A percentile compares a stretch with the other conserved stretches of the same genome.
Conservation (phyloP, 768 basidiomycete species). For the Harrya chromipes region DNA sequence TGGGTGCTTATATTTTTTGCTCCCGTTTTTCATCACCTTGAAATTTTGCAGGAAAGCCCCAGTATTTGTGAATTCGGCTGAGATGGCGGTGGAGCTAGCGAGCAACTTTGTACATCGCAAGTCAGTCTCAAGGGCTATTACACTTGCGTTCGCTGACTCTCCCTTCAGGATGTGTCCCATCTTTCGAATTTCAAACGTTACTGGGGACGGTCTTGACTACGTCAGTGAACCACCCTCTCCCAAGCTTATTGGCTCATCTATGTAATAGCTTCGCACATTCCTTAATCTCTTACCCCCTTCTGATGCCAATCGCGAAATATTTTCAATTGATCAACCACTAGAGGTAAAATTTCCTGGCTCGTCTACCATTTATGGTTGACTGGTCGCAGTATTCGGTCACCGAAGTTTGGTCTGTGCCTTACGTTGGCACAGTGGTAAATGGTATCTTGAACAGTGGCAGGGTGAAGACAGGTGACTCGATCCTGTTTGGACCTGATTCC, state of each 20-base stretch:
- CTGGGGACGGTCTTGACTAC: conserved; percentile 84
- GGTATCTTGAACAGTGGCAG: conserved; percentile 78
- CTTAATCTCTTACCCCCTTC: conserved; percentile 89
- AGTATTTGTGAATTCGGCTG: conserved; percentile 79
- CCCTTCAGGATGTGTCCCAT: conserved; percentile 77
- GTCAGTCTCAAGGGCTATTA: conserved; percentile 36
- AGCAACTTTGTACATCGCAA: conserved; percentile 70
- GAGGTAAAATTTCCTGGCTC: conserved; percentile 49
- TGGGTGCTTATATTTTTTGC: conserved; percentile 28
- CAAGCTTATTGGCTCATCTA: conserved; percentile 10
- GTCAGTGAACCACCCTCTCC: conserved; percentile 37
- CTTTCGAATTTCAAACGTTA: conserved; percentile 91
- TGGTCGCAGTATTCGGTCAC: conserved; percentile 70
- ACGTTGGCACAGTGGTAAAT: conserved; percentile 81
- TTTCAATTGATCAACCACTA: conserved; percentile 71
- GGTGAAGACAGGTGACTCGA: conserved; percentile 74
- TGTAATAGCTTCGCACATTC: conserved; percentile 72
- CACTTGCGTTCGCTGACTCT: conserved; percentile 1
- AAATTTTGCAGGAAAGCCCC: conserved; percentile 61
- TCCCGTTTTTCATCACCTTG: neutral
- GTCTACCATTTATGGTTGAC: conserved; percentile 6
- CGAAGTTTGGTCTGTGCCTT: conserved; percentile 86
- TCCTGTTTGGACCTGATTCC: conserved; percentile 88
- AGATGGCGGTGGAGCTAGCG: conserved; percentile 77
- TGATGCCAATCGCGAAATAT: conserved; percentile 79